These are phyloP conservation scores for Lagenaria siceraria DNA, from an alignment of 306 rosid species.

Conservation along the genomic window DNA sequence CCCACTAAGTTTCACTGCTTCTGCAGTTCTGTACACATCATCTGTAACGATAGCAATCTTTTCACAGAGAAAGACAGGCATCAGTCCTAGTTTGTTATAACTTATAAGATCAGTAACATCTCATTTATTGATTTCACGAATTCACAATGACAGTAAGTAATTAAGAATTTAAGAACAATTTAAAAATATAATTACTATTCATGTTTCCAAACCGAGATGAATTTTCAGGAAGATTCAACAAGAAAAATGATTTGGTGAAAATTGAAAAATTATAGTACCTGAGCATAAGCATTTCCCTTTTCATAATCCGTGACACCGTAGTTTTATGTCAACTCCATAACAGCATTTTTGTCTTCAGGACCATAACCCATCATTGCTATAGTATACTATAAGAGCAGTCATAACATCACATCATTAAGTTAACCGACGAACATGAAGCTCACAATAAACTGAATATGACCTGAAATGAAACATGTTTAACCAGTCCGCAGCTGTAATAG, in stretches of 20 bases:
- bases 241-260: neutral
- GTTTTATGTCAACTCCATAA: constrained; percentile 82
- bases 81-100: neutral
- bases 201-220: too few relatives aligned
- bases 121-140: neutral
- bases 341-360: constrained; percentile 70
- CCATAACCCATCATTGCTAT: constrained; percentile 80
- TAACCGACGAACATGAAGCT: neutral
- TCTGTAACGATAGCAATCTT: constrained; percentile 92
- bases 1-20: constrained; percentile 70
- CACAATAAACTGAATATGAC: neutral
- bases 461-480: neutral
- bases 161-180: neutral
- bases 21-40: constrained; percentile 86
- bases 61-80: neutral
- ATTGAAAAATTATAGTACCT: constrained; percentile 31
- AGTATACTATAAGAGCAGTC: constrained; percentile 29
- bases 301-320: constrained; percentile 74
- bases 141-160: neutral
- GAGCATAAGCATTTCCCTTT: constrained; percentile 84
- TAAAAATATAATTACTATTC: neutral
- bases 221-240: neutral
- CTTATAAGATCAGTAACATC: neutral
- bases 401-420: neutral
- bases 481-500: too few relatives aligned